Conservation (phyloP, 108 stramenopile genomes). For the Aurantiochytrium sp. region DNA sequence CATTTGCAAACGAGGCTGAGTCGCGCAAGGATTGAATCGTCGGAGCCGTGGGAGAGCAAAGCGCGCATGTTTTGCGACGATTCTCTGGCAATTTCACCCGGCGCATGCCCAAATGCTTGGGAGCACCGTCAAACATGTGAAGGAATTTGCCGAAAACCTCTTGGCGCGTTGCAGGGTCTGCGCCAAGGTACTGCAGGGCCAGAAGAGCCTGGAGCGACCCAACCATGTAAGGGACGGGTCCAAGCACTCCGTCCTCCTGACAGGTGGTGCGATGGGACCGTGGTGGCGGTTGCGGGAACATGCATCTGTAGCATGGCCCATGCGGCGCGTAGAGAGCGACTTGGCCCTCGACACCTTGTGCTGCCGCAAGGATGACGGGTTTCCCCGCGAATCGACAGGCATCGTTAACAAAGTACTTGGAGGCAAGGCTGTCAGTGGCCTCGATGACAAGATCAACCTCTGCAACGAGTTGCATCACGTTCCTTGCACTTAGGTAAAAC, state of each 20-base stretch:
- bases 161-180: constrained; percentile 9
- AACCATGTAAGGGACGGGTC: constrained; percentile 82
- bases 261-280: constrained; percentile 82
- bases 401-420: constrained; percentile 89
- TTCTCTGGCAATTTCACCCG: not conserved
- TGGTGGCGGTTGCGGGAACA: constrained; percentile 77
- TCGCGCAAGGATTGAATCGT: not conserved
- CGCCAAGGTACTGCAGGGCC: constrained; percentile 71
- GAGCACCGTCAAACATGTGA: not conserved
- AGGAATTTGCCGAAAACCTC: not conserved
- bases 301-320: constrained; percentile 78
- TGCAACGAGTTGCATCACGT: constrained; percentile 25
- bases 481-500: constrained; percentile 32
- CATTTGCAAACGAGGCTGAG: not conserved
- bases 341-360: constrained; percentile 88
- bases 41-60: not conserved
- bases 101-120: not conserved
- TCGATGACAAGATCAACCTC: constrained; percentile 71
- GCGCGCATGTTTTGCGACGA: not conserved
- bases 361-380: constrained; percentile 82
- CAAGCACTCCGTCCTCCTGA: constrained; percentile 87
- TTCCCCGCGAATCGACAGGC: constrained; percentile 68
- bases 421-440: constrained; percentile 88
- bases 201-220: constrained; percentile 89
- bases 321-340: not conserved